These are phyloP conservation scores for Phaeosphaeriaceae sp. DNA, from an alignment of 2,329 filamentous ascomycete species.

Conservation along the genomic window DNA sequence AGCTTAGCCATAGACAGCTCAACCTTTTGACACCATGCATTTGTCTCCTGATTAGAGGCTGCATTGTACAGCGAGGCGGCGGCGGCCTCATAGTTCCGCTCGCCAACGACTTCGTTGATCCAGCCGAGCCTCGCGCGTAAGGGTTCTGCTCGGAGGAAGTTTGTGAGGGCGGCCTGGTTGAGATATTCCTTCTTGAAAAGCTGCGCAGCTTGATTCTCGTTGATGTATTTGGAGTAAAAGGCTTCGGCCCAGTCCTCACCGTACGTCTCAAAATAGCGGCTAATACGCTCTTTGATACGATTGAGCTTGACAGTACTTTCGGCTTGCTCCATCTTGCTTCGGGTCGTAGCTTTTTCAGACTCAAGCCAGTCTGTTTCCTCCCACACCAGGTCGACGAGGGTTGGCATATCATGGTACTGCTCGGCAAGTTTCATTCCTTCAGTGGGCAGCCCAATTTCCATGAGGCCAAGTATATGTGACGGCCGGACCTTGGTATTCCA, in stretches of 20 bases:
- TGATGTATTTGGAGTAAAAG: slow-evolving; percentile 80
- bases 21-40: slow-evolving; percentile 92
- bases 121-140: slow-evolving; percentile 82
- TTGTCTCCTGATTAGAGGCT: slow-evolving; percentile 74
- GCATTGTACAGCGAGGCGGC: slow-evolving; percentile 73
- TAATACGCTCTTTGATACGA: slow-evolving; percentile 52
- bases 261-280: slow-evolving; percentile 67
- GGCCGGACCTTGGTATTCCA: slow-evolving; percentile 51
- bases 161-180: slow-evolving; percentile 75
- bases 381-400: slow-evolving; percentile 62
- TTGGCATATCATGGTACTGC: slow-evolving; percentile 67
- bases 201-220: slow-evolving; percentile 51
- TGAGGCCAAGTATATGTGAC: slow-evolving; percentile 51
- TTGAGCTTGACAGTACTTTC: slow-evolving; percentile 50
- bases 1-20: slow-evolving; percentile 90
- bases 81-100: slow-evolving; percentile 77
- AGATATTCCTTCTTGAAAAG: slow-evolving; percentile 73
- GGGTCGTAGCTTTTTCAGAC: slow-evolving; percentile 32
- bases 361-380: slow-evolving; percentile 53
- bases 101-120: slow-evolving; percentile 89
- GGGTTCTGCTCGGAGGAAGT: slow-evolving; percentile 75
- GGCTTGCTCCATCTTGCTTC: slow-evolving; percentile 46
- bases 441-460: slow-evolving; percentile 60
- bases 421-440: slow-evolving; percentile 68
- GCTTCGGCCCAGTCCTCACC: slow-evolving; percentile 74